Evolutionary conservation across 495 filamentous ascomycete species (phyloP).

Genomic region (Cenococcum geophilum): DNA sequence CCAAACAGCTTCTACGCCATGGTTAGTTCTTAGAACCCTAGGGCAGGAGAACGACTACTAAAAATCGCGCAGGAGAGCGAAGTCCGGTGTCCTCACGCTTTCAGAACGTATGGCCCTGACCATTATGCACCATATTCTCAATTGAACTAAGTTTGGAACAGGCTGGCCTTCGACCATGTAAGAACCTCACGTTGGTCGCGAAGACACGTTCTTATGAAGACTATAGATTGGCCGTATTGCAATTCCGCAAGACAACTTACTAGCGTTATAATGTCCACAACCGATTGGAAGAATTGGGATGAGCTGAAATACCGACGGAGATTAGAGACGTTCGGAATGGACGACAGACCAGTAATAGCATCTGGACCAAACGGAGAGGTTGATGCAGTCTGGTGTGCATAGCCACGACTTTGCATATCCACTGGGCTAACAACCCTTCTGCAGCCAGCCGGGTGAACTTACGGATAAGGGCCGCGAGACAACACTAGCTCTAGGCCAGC

Average conservation of each 20-base stretch:
- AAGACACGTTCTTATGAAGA: conserved; percentile 21
- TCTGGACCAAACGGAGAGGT: conserved; percentile 59
- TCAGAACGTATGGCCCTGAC: conserved; percentile 55
- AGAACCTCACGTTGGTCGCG: conserved; percentile 13
- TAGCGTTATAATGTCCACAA: conserved; percentile 57
- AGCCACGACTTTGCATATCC: neutral
- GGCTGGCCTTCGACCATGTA: conserved; percentile 72
- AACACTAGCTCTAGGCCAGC: conserved; percentile 71
- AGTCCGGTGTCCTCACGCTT: conserved; percentile 82
- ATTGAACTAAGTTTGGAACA: conserved; percentile 29
- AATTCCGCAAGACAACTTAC: conserved; percentile 63
- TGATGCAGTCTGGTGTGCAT: conserved; percentile 64
- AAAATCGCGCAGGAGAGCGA: conserved; percentile 55
- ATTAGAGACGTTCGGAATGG: conserved; percentile 69
- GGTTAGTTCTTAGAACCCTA: conserved; percentile 43
- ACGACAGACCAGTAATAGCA: conserved; percentile 64
- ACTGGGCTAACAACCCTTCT: neutral
- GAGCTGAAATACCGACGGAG: conserved; percentile 70
- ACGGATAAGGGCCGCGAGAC: conserved; percentile 82
- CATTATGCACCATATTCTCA: neutral
- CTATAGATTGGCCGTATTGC: conserved; percentile 89
- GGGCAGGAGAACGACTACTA: neutral
- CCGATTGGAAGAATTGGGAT: conserved; percentile 56
- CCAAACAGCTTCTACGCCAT: conserved; percentile 67
- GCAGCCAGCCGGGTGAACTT: conserved; percentile 71